Conservation (phyloP, 345 rosid genomes). For the Cardamine occulta region DNA sequence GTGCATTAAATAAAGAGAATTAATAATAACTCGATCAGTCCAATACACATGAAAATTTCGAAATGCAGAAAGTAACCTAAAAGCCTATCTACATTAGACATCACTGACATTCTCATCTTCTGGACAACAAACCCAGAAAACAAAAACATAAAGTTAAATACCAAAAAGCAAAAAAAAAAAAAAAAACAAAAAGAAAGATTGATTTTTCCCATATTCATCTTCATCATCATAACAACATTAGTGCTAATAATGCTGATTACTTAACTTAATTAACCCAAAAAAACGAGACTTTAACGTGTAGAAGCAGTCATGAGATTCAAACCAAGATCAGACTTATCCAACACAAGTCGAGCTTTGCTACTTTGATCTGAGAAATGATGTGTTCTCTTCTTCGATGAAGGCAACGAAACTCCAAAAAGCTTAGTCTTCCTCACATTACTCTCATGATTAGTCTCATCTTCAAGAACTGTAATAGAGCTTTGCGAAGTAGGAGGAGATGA, state of each 20-base stretch:
- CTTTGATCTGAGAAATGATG: conserved; percentile 55
- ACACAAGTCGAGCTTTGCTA: conserved; percentile 63
- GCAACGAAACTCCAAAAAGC: conserved; percentile 79
- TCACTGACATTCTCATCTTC: conserved; percentile 54
- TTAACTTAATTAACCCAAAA: not conserved
- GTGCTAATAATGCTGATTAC: conserved; percentile 29
- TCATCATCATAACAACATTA: conserved; percentile 35
- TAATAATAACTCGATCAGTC: conserved; percentile 32
- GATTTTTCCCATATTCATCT: not conserved
- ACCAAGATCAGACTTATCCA: conserved; percentile 82
- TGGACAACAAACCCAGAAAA: conserved; percentile 36
- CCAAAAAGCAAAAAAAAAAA: not conserved
- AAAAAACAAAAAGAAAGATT: conserved; percentile 11
- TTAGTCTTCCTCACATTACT: conserved; percentile 52
- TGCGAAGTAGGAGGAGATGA: conserved; percentile 45
- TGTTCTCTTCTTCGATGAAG: conserved; percentile 67
- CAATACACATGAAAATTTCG: conserved; percentile 36
- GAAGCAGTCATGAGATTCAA: conserved; percentile 87
- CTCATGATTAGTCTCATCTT: conserved; percentile 32
- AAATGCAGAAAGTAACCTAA: conserved; percentile 42
- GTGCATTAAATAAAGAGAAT: conserved; percentile 32
- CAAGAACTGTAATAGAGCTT: conserved; percentile 43
- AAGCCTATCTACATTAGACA: conserved; percentile 50
- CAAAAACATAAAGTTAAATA: conserved; percentile 34
- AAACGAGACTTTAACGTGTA: conserved; percentile 32